phyloP scores from a whole-genome alignment of 129 eudicot species.

The Pseudognaphalium luteoalbum region DNA sequence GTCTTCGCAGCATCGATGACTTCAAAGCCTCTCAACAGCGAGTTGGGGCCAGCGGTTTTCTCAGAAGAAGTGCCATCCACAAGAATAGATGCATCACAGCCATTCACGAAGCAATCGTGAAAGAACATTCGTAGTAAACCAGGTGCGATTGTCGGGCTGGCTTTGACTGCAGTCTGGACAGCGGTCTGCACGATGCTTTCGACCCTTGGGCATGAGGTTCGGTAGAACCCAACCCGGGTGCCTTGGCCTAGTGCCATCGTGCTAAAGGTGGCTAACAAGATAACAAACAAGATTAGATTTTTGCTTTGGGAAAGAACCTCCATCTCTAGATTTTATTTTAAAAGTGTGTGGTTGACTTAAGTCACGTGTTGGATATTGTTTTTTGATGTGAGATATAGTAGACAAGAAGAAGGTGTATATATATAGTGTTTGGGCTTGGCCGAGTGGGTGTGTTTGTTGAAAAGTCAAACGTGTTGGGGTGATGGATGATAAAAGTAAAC shows the following conservation, averaged over 20 bases:
- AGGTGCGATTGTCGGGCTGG: constrained; percentile 54
- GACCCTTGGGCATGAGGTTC: constrained; percentile 50
- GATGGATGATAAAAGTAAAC: neutral
- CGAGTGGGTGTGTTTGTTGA: neutral
- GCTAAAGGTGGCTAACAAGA: constrained; percentile 29
- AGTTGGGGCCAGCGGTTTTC: constrained; percentile 56
- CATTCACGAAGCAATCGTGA: constrained; percentile 78
- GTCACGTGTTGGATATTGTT: neutral
- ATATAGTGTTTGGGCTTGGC: constrained; percentile 21
- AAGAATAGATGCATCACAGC: constrained; percentile 83
- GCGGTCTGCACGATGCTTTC: constrained; percentile 54
- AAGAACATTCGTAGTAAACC: constrained; percentile 68
- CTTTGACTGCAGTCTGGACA: constrained; percentile 39
- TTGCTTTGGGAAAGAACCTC: neutral
- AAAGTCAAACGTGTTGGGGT: neutral
- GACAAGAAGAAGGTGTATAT: constrained; percentile 16
- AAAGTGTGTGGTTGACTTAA: neutral
- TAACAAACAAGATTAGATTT: constrained; percentile 8
- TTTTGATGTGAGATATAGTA: neutral
- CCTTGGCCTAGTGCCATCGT: constrained; percentile 48
- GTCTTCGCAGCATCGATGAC: constrained; percentile 71
- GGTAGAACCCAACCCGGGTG: constrained; percentile 61
- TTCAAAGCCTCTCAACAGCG: constrained; percentile 62
- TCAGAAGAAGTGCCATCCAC: constrained; percentile 55
- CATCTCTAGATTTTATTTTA: neutral